phyloP scores from a whole-genome alignment of 2,329 filamentous ascomycete genomes.

The Penicillium sp. region DNA sequence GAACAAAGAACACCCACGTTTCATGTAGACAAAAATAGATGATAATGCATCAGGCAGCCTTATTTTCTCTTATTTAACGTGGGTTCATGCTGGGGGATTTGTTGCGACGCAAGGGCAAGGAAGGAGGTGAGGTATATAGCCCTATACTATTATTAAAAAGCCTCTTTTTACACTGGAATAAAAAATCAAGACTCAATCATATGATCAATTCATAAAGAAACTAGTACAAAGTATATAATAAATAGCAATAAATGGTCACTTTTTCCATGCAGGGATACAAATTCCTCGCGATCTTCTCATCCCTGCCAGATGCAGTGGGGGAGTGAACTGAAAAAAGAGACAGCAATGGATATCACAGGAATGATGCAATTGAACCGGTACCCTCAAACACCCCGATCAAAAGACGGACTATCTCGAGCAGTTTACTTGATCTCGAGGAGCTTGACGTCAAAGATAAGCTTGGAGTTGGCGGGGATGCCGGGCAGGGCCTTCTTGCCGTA shows the following conservation, averaged over 20 bases:
- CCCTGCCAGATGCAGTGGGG: slow-evolving; percentile 29
- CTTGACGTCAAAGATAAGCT: slow-evolving; percentile 88
- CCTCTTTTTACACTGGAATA: not conserved
- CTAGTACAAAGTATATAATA: slow-evolving; percentile 16
- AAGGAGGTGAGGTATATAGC: not conserved
- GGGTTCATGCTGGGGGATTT: not conserved
- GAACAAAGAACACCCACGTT: not conserved
- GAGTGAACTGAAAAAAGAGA: slow-evolving; percentile 28
- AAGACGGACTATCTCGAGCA: slow-evolving; percentile 9
- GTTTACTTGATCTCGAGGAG: slow-evolving; percentile 76
- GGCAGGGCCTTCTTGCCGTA: slow-evolving; percentile 83
- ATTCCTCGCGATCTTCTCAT: slow-evolving; percentile 36
- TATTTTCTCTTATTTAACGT: not conserved
- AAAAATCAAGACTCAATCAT: slow-evolving; percentile 8
- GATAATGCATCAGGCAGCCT: not conserved
- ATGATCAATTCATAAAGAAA: slow-evolving; percentile 12
- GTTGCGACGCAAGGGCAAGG: not conserved
- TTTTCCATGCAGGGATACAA: slow-evolving; percentile 22
- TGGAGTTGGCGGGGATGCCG: slow-evolving; percentile 88
- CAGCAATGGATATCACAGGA: slow-evolving; percentile 40
- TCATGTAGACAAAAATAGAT: not conserved
- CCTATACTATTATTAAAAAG: not conserved
- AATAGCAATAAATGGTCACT: slow-evolving; percentile 18
- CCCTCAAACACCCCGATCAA: slow-evolving; percentile 27
- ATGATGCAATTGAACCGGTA: slow-evolving; percentile 30